Base-by-base conservation (phyloP, 257 asterid species). In the Fraxinus excelsior region DNA sequence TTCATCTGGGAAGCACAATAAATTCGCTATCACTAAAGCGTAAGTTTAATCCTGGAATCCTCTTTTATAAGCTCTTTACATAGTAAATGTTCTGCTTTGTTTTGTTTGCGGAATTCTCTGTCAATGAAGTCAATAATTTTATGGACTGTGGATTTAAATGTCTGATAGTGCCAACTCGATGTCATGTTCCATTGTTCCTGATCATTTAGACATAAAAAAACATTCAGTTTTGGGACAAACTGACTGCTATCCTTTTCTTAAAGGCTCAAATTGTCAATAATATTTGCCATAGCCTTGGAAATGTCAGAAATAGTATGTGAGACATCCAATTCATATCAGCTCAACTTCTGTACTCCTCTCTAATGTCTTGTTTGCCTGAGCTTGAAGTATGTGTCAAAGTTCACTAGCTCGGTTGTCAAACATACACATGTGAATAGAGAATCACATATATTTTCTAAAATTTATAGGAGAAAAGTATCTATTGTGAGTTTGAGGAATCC, bases 1-100 rank as follows among this genome's bases (percentile, higher is more conserved):
- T 89, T 90, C 97, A 78, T 93, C 97, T 25, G 99, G 99, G 81
- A 95, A 93, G 77, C 99, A 93, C 89, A 95, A 84, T 88, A 95
- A 82, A 85, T 95, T 95, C 80, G 88, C 92, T 77, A 95, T 93
- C 83, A 93, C 99, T 67, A 86, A 84, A 79, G 83, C 90, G 99
- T 95, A 90, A 87, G 97, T 82, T 79, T 64, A 65, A 65, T 70
- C 74, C 71, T 37, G 38, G 38, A 7, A 26, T 37, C 11, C 60
- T 75, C 38, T 37, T 65, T 42, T 75, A 62, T 62, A 66, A 38
- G 31, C 67, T 18, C 66, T 38, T 64, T 40, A 19, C 70, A 53
- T 21, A 65, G 58, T 78, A 62, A 65, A 62, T 14, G 4, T 65
- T 44, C 25, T 75, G 35, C 70, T 74, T 64, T 31, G 42, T 72